Base-by-base conservation (phyloP, 2,329 filamentous ascomycete species). In the Trichocomaceae sp. region DNA sequence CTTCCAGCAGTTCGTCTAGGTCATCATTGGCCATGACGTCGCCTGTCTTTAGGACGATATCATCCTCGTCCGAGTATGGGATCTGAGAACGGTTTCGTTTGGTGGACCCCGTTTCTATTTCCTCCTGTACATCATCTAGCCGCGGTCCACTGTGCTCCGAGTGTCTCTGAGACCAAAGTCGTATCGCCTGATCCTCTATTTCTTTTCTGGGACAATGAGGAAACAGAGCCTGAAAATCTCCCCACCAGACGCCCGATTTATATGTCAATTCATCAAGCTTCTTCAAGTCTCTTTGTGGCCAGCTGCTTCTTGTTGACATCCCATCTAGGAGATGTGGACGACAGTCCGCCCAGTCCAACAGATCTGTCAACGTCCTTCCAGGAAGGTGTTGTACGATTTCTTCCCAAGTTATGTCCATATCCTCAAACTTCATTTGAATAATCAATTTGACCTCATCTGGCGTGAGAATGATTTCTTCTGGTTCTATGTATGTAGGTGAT, bases 171-270 rank as follows among this genome's bases (percentile, higher is more conserved):
- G 59, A 63, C 66, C 67, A 72, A 22, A 65, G 59, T 51, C 62
- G 61, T 54, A 72, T 57, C 52, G 71, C 54, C 49, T 71, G 63
- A 55, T 66, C 66, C 52, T 72, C 69, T 29, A 70, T 61, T 50
- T 70, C 68, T 19, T 61, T 55, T 44, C 60, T 59, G 15, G 65
- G 62, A 20, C 68, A 64, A 29, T 61, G 59, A 6, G 65, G 66
- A n/a, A 72, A 53, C n/a, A 57, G 55, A 17, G 54, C 52, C 42
- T 61, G 62, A 31, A 72, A 63, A 19, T 58, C 59, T 55, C 56
- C 19, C 69, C 69, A 72, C 39, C 61, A 62, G n/a, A 71, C 58
- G 49, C 62, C 66, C 15, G 58, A 52, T 50, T 63, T 53, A 47
- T 63, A 59, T 56, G 63, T 64, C 2, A 72, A 54, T 5, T 48